phyloP scores from a whole-genome alignment of 2,329 filamentous ascomycete species.

The Neonectria sp. region DNA sequence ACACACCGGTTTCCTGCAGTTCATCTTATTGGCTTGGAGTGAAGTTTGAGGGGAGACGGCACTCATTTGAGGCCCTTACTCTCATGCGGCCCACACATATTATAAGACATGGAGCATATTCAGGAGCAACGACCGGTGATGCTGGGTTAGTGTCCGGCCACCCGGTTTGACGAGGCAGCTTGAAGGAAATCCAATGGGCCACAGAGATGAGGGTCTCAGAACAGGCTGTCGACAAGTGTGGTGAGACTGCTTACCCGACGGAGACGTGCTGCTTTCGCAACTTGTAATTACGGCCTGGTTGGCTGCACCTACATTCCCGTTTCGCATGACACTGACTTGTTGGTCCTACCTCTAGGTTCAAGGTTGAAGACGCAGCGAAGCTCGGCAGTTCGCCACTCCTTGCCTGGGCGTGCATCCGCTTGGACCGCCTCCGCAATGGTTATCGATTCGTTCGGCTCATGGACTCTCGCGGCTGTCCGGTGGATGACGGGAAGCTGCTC shows the following conservation, averaged over 20 bases:
- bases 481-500: slow-evolving; percentile 64
- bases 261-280: background rate
- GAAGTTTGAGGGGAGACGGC: background rate
- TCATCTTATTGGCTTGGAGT: slow-evolving; percentile 15
- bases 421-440: slow-evolving; percentile 69
- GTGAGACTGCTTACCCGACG: background rate
- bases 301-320: slow-evolving; percentile 25
- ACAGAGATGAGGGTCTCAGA: slow-evolving; percentile 5
- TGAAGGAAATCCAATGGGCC: background rate
- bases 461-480: slow-evolving; percentile 61
- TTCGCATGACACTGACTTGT: slow-evolving; percentile 37
- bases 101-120: background rate
- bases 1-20: background rate
- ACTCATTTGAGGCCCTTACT: background rate
- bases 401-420: slow-evolving; percentile 72
- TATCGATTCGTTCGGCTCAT: slow-evolving; percentile 69
- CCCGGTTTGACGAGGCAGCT: background rate
- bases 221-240: slow-evolving; percentile 14
- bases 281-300: slow-evolving; percentile 13
- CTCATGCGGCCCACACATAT: slow-evolving; percentile 5
- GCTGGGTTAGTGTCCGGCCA: background rate
- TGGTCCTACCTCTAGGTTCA: slow-evolving; percentile 60
- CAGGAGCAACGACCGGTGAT: background rate
- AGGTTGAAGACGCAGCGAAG: slow-evolving; percentile 64
- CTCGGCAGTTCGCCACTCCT: slow-evolving; percentile 57